Base-by-base conservation (phyloP, 2,329 filamentous ascomycete species). In the Botrytis porri region DNA sequence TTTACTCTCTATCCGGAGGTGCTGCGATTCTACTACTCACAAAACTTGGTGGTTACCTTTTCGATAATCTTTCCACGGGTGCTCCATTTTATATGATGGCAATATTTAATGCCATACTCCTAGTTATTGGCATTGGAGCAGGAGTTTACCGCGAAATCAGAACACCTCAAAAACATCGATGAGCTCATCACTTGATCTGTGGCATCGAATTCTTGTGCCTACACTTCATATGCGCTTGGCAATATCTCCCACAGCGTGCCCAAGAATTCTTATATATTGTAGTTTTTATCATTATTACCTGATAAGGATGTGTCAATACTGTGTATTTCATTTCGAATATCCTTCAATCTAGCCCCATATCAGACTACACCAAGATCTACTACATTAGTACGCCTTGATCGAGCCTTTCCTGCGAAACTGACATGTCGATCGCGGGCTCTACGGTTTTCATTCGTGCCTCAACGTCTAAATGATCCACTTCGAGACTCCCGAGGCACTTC, bases 41-140 rank as follows among this genome's bases (percentile, higher is more conserved):
- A 0, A 99, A 99, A 83, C 82, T 96, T 6, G 96, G 96, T 20
- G 96, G 96, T 0, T 88, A 89, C 54, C 83, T 98, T 65, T 99
- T 98, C 79, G 96, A 99, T 81, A 86, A 82, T 32, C 84, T 90
- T 70, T 91, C 90, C 1, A 86, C 87, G 3, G 92, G 93, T 0
- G 92, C 93, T 18, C 96, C 96, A 0, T 98, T 99, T 81, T 97
- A 94, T 81, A 91, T 98, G 86, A 95, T 99, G 91, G 94, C 95
- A 0, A 84, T 85, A 0, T 98, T 98, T 81, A 98, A 98, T 80
- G 92, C 83, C 0, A 76, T 93, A 1, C 82, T 98, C 71, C 83
- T 97, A 20, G 80, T 89, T 10, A 86, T 81, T 65, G 79, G 80
- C 2, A 74, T 77, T 51, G 80, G 77, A 10, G 77, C 75, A 67